Evolutionary conservation across 2,329 filamentous ascomycete genomes (phyloP).

Genomic region (Pyricularia pennisetigena): DNA sequence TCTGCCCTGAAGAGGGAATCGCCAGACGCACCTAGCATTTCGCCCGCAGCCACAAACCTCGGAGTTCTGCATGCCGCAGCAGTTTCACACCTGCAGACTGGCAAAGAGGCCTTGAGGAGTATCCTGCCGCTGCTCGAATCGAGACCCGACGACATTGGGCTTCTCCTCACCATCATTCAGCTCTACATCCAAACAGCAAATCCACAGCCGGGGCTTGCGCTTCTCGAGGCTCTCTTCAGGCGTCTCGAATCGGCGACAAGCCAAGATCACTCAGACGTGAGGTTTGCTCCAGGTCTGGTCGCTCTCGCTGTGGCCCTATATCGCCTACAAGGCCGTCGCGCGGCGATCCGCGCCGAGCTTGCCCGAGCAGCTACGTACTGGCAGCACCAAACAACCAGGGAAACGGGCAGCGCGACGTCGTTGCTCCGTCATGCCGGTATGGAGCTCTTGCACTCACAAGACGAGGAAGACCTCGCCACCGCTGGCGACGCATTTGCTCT

Average conservation of each 20-base stretch:
- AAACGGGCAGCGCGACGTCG: constrained; percentile 31
- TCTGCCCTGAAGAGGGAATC: constrained; percentile 26
- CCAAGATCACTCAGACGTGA: constrained; percentile 52
- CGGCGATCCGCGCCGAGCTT: constrained; percentile 62
- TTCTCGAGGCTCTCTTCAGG: constrained; percentile 67
- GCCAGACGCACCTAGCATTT: constrained; percentile 14
- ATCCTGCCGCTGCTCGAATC: constrained; percentile 62
- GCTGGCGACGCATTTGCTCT: constrained; percentile 73
- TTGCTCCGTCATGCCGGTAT: constrained; percentile 76
- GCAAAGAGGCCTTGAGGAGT: constrained; percentile 58
- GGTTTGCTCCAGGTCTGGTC: constrained; percentile 77
- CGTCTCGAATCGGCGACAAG: constrained; percentile 54
- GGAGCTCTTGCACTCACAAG: constrained; percentile 67
- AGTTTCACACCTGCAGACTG: constrained; percentile 50
- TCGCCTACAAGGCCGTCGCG: constrained; percentile 61
- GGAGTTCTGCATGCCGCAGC: constrained; percentile 61
- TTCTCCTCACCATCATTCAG: constrained; percentile 72
- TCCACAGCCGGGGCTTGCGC: constrained; percentile 60
- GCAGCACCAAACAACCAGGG: constrained; percentile 45
- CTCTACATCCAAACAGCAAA: constrained; percentile 68
- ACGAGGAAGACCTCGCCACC: constrained; percentile 53
- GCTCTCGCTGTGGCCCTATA: constrained; percentile 74
- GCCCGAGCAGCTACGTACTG: constrained; percentile 75
- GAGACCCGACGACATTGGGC: constrained; percentile 69
- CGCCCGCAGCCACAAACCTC: constrained; percentile 26